Base-by-base conservation (phyloP, 768 basidiomycete genomes). In the Crucibulum laeve region DNA sequence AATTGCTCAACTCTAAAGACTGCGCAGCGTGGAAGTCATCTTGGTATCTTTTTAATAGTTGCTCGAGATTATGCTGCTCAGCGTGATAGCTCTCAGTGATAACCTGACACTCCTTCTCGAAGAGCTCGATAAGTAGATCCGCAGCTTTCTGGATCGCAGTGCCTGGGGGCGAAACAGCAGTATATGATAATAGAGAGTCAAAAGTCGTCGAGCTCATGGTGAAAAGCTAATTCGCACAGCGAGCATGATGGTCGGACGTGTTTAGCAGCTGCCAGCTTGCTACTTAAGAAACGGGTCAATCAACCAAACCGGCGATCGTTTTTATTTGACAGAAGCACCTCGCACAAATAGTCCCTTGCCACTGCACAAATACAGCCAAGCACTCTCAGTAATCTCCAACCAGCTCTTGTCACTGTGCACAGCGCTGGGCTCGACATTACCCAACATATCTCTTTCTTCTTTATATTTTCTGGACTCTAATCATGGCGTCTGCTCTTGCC, bases 401-500 rank as follows among this genome's bases (percentile, higher is more conserved):
- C n/a, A n/a, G n/a, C n/a, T n/a, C n/a, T n/a, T n/a, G n/a, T n/a
- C n/a, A n/a, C n/a, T n/a, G n/a, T n/a, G n/a, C n/a, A n/a, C n/a
- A n/a, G n/a, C n/a, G n/a, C n/a, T n/a, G n/a, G n/a, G n/a, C n/a
- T n/a, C n/a, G n/a, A n/a, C n/a, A n/a, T n/a, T n/a, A n/a, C n/a
- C n/a, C n/a, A n/a, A n/a, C n/a, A 30, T 30, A 8, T 30, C 25
- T 46, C 42, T 15, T 25, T 33, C 18, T 26, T 22, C 8, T 23
- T 19, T 21, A 22, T 46, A 35, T 26, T 21, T 35, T 11, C 22
- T 40, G 25, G 25, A 46, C 47, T 17, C 40, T 22, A 41, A 52
- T 42, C 46, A 60, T 74, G 72, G 68, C n/a, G n/a, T n/a, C 71
- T 43, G 84, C 87, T 52, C 75, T 92, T 42, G 84, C 89, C 60